Evolutionary conservation across 2,329 filamentous ascomycete species (phyloP), one percentile per base, ranked within the genome.

Genomic region (Cladophialophora psammophila): DNA sequence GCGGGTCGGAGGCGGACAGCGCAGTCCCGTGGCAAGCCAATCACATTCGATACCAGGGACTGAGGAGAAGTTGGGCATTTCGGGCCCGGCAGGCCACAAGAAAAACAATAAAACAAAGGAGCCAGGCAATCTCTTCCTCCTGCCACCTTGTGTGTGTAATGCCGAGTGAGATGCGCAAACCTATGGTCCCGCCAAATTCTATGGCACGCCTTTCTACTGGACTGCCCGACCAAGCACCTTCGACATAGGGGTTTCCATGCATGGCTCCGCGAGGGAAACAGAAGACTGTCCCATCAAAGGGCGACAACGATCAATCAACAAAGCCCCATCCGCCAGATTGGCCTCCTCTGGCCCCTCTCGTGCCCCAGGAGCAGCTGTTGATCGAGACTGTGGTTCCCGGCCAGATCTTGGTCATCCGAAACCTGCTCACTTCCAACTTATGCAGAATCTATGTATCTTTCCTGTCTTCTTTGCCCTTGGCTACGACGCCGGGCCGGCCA

Each of bases 401-500:
- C 68, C 93, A 93, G 75, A 91, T 96, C 60, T 81, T 93, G 57
- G 85, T 92, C 3, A 84, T 95, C 65, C 85, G 87, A 1, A 90
- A 88, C 68, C 90, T 96, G 77, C 93, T 92, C 81, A 91, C 92
- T 0, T 84, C 87, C 9, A 87, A 84, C 3, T 85, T 96, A 5
- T 95, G 92, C 82, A 89, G 88, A 72, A 87, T 85, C 64, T 96
- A 94, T 76, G 86, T 93, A 58, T 84, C 86, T 0, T 95, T 94
- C 73, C 85, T 96, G 0, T 83, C 86, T 9, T 86, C 85, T 0
- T 80, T 96, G 2, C 89, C 92, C 0, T 80, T 96, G 54, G 86
- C 85, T 53, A 96, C 92, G 0, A 96, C 92, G 0, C 92, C 92
- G 0, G 88, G 88, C 0, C 88, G 88, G 68, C 92, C 92, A 1